phyloP scores from a whole-genome alignment of 805 yeast species.

The Metschnikowia vanudenii region DNA sequence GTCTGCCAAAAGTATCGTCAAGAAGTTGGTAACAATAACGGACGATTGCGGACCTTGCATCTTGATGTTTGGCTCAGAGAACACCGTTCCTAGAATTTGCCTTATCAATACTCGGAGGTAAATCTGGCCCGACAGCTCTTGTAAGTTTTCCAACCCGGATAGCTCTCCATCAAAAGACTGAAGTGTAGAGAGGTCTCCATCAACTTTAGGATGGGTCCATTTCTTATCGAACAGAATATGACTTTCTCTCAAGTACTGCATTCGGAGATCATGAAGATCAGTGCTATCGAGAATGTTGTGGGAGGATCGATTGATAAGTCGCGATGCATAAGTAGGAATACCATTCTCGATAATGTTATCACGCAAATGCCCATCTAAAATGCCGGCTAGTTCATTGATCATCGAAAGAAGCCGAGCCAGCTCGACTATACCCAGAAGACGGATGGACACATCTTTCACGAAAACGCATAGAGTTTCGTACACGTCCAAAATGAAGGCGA shows the following conservation, averaged over 20 bases:
- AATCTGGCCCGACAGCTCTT: not conserved
- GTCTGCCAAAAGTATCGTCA: constrained; percentile 18
- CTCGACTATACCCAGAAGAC: constrained; percentile 13
- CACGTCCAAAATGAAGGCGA: constrained; percentile 15
- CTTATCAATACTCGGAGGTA: constrained; percentile 12
- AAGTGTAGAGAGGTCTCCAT: not conserved
- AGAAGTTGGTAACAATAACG: constrained; percentile 12
- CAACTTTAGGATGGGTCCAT: not conserved
- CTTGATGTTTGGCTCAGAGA: not conserved
- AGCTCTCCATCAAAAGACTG: not conserved
- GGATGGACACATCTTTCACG: constrained; percentile 13
- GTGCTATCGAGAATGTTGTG: not conserved
- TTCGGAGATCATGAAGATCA: not conserved
- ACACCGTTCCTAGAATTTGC: constrained; percentile 9
- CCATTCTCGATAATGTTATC: constrained; percentile 7
- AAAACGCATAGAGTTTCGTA: constrained; percentile 16
- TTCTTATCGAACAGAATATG: constrained; percentile 13
- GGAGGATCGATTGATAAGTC: not conserved
- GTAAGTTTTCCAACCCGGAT: not conserved
- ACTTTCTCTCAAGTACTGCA: constrained; percentile 11
- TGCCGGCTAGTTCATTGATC: constrained; percentile 24
- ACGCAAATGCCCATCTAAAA: constrained; percentile 14
- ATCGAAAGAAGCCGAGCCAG: constrained; percentile 20
- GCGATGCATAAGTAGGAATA: constrained; percentile 10
- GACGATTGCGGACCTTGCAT: constrained; percentile 12